These are phyloP conservation scores for Suillus fuscotomentosus DNA, from an alignment of 768 basidiomycete genomes.

Conservation along the genomic window DNA sequence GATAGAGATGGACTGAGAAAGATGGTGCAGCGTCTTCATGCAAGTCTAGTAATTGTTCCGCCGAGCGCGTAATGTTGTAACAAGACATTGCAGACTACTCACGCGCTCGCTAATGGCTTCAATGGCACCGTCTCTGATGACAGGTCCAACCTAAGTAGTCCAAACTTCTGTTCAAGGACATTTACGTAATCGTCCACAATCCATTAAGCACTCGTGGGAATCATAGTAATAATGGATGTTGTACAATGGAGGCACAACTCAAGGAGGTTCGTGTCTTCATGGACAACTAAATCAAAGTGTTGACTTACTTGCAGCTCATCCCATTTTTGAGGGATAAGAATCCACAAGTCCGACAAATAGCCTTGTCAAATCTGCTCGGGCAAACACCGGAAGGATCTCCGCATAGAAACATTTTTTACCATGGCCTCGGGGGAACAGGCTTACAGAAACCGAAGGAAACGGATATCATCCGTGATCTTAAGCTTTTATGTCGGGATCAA, in stretches of 20 bases:
- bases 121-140: conserved; percentile 4
- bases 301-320: conserved; percentile 53
- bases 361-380: conserved; percentile 78
- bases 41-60: conserved; percentile 56
- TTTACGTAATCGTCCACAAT: conserved; percentile 22
- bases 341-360: conserved; percentile 83
- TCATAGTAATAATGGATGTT: neutral
- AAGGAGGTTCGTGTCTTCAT: conserved; percentile 32
- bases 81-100: conserved; percentile 47
- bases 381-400: conserved; percentile 75
- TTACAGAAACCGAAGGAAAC: conserved; percentile 60
- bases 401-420: conserved; percentile 73
- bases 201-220: conserved; percentile 22
- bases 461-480: conserved; percentile 75
- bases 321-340: conserved; percentile 85
- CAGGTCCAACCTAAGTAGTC: neutral
- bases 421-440: conserved; percentile 55
- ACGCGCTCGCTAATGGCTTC: neutral
- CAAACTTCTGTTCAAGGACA: neutral
- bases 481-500: conserved; percentile 85
- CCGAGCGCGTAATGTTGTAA: conserved; percentile 72
- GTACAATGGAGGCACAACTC: conserved; percentile 37
- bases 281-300: conserved; percentile 5
- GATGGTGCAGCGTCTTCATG: conserved; percentile 62
- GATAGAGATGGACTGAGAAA: conserved; percentile 74